These are phyloP conservation scores for Ramaria rubella DNA, from an alignment of 768 basidiomycete species.

Conservation along the genomic window DNA sequence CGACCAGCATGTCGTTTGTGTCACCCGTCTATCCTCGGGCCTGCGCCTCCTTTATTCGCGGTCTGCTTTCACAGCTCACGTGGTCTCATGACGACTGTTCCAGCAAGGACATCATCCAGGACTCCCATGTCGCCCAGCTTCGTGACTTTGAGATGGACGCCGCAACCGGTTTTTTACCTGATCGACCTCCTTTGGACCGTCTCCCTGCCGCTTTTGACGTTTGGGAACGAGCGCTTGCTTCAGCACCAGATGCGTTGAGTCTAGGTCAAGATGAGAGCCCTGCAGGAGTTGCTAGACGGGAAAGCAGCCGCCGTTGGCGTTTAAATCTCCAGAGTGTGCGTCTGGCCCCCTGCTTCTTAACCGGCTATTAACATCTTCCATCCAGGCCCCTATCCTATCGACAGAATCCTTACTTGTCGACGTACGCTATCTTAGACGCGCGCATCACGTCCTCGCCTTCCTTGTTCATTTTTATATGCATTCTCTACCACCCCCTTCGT, in stretches of 20 bases:
- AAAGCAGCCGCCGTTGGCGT: conserved; percentile 65
- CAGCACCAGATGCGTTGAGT: conserved; percentile 47
- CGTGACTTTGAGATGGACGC: conserved; percentile 47
- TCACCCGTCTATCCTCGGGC: background rate
- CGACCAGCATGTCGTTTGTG: background rate
- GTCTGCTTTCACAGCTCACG: background rate
- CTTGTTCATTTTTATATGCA: conserved; percentile 89
- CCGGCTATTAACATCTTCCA: conserved; percentile 13
- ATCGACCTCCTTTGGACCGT: conserved; percentile 46
- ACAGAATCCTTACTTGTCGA: conserved; percentile 46
- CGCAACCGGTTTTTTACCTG: conserved; percentile 81
- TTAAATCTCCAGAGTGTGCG: conserved; percentile 54
- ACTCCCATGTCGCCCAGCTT: conserved; percentile 1
- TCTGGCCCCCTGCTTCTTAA: conserved; percentile 8
- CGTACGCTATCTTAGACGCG: conserved; percentile 64
- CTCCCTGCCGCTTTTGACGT: conserved; percentile 47
- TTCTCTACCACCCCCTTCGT: conserved; percentile 47
- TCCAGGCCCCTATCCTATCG: conserved; percentile 67
- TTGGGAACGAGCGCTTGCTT: conserved; percentile 66
- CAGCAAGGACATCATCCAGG: background rate
- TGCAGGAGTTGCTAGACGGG: conserved; percentile 41
- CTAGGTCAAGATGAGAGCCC: conserved; percentile 52
- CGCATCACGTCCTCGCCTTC: conserved; percentile 85
- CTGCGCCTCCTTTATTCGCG: background rate
- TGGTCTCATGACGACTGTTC: background rate